Evolutionary conservation across 2,329 filamentous ascomycete species (phyloP), one percentile per base, ranked within the genome.

Genomic region (Pezizomycotina sp.): DNA sequence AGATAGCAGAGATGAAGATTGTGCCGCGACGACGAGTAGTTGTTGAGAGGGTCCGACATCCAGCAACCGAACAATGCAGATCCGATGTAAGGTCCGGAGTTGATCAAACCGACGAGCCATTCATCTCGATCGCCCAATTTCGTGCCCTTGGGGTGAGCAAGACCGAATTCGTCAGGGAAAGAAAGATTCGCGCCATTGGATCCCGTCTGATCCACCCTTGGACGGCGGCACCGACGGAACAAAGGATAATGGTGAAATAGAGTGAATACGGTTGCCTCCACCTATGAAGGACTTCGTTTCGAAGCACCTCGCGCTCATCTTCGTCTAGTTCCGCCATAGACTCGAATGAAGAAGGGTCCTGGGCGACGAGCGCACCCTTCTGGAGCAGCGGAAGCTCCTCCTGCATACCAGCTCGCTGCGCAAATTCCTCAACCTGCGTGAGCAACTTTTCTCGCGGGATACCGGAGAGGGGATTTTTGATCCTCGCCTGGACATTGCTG

Each of bases 331-430:
- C 66, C 32, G 68, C 59, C 25, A 82, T 63, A 21, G 64, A 60
- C 38, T 79, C 74, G 53, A 66, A 78, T 19, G 63, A 62, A 6
- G 60, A 59, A 0, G 77, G 77, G 47, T 75, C 70, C 53, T 80
- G 76, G 2, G 79, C 79, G 12, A 83, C 67, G 7, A 86, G 62
- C 3, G 78, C 80, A 21, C 77, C 79, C 49, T 74, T 75, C 33
- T 67, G 62, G 33, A 83, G 62, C 10, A 76, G 52, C 3, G 60
- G 57, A 3, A 70, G 57, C 46, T 75, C 64, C 35, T 75, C 67
- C 2, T 59, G 55, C 16, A 83, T 61, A 15, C 63, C 63, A 47
- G 75, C 68, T 26, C 65, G 58, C 9, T 60, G 58, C 24, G 72
- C 74, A 50, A 78, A 80, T n/a, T 61, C 60, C 33, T 71, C 63